These are phyloP conservation scores for Kitagawia praeruptora DNA, from an alignment of 129 eudicot genomes.

Conservation along the genomic window DNA sequence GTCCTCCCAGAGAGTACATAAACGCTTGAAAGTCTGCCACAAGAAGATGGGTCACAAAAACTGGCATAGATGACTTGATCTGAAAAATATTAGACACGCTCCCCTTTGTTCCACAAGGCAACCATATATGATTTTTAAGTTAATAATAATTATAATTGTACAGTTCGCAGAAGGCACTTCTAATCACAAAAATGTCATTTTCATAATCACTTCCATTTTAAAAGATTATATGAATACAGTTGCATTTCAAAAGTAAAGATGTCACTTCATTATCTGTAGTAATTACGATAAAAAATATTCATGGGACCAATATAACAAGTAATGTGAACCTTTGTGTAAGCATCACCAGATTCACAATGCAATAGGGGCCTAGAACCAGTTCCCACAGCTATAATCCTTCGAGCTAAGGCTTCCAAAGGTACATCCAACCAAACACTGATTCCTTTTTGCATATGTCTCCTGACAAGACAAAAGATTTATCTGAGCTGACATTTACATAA, in stretches of 20 bases:
- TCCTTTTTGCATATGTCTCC: slow-evolving; percentile 88
- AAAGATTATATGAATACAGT: not conserved
- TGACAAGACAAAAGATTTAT: slow-evolving; percentile 34
- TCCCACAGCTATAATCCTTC: slow-evolving; percentile 66
- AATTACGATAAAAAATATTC: not conserved
- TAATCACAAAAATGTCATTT: not conserved
- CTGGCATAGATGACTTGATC: slow-evolving; percentile 4
- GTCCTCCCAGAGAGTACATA: slow-evolving; percentile 63
- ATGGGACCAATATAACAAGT: slow-evolving; percentile 46
- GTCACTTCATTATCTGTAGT: not conserved
- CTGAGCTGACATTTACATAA: not conserved
- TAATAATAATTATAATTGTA: too few species aligned
- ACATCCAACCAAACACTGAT: slow-evolving; percentile 85
- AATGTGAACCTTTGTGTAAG: slow-evolving; percentile 67
- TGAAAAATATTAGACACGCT: not conserved
- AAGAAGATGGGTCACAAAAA: not conserved
- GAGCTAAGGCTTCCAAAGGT: slow-evolving; percentile 88
- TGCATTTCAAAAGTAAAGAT: not conserved
- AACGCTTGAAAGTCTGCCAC: slow-evolving; percentile 52
- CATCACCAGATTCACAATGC: slow-evolving; percentile 67
- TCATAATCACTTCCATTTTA: not conserved
- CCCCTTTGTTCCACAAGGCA: not conserved
- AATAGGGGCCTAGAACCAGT: slow-evolving; percentile 86
- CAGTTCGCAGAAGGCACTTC: too few species aligned
- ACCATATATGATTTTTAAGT: not conserved